Conservation (phyloP, 139 green algal species). For the Asterochloris erici region DNA sequence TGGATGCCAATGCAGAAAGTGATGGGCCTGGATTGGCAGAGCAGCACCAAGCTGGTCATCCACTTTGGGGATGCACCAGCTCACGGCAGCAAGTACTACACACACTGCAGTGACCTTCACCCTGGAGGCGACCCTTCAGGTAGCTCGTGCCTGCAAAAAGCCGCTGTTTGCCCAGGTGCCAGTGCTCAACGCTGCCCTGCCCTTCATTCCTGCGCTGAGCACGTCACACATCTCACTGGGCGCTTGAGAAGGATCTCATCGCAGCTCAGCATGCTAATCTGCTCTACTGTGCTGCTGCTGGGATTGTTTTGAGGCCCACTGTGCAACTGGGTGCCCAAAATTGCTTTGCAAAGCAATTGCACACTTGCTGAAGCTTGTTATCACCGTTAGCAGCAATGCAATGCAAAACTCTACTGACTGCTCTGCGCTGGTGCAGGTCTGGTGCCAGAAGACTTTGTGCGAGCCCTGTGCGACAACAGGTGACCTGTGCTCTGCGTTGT, state of each 20-base stretch:
- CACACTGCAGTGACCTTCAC: constrained; percentile 2
- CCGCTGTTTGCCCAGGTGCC: neutral
- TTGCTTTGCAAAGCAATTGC: neutral
- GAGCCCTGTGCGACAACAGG: constrained; percentile 6
- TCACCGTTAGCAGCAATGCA: neutral
- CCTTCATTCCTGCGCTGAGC: neutral
- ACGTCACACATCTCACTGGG: neutral
- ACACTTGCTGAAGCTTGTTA: neutral
- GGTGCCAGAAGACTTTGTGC: constrained; percentile 20
- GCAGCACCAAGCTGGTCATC: constrained; percentile 25
- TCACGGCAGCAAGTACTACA: constrained; percentile 28
- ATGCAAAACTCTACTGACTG: neutral
- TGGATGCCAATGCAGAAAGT: neutral
- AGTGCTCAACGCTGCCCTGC: neutral
- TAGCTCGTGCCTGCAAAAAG: neutral
- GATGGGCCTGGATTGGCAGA: constrained; percentile 16
- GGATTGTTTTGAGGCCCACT: too few species aligned
- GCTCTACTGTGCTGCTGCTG: neutral
- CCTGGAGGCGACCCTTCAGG: constrained; percentile 8
- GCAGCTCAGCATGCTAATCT: neutral
- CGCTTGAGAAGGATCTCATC: too few species aligned
- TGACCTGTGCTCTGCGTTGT: too few species aligned
- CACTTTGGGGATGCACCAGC: constrained; percentile 31
- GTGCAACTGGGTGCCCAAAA: neutral
- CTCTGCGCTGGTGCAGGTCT: constrained; percentile 12